A percentile compares a stretch with the other conserved stretches of the same genome.
Conservation (phyloP, 2,329 filamentous ascomycete genomes). For the Ceratocystis ficicola region DNA sequence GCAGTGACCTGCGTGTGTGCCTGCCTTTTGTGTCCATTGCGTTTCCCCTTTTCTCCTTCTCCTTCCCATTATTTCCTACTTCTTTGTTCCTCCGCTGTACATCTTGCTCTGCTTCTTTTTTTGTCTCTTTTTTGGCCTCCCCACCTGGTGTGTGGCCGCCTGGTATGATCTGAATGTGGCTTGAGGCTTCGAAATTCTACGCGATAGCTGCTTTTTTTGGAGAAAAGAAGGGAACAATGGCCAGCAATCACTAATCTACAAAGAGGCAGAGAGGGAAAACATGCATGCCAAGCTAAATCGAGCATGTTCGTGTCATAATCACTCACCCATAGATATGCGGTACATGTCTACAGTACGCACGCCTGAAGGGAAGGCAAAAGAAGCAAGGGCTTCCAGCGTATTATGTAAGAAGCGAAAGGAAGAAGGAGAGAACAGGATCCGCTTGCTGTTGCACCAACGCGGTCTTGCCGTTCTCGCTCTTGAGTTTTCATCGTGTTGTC, state of each 20-base stretch:
- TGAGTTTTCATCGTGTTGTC: background rate
- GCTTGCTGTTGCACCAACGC: background rate
- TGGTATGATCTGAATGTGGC: background rate
- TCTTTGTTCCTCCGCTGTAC: background rate
- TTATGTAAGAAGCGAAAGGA: background rate
- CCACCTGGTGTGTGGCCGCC: background rate
- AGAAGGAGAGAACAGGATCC: background rate
- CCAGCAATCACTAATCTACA: background rate
- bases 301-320: background rate
- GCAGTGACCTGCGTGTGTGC: conserved; percentile 5
- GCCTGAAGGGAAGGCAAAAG: background rate
- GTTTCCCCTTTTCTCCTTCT: conserved; percentile 1
- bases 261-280: background rate
- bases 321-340: background rate
- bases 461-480: background rate
- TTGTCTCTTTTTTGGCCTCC: background rate
- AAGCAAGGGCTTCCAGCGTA: background rate
- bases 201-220: background rate
- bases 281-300: background rate
- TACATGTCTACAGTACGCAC: background rate
- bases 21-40: background rate
- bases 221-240: background rate
- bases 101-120: background rate
- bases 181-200: background rate
- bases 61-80: background rate